Base-by-base conservation (phyloP, 2,329 filamentous ascomycete species). In the Huntiella abstrusa region DNA sequence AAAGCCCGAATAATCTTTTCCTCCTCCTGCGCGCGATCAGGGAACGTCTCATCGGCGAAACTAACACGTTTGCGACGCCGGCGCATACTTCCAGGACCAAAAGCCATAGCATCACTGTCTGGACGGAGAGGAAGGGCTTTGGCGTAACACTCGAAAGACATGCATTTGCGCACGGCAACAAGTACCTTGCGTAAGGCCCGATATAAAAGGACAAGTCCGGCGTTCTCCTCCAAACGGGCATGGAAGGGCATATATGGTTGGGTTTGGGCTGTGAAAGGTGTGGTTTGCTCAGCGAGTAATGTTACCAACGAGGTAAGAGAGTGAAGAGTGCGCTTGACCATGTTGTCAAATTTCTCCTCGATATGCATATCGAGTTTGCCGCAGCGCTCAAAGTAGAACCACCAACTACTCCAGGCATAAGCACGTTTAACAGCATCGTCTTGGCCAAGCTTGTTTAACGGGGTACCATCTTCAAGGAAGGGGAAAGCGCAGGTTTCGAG, bases 61-160 rank as follows among this genome's bases (percentile, higher is more conserved):
- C 47, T 49, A 7, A 49, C 47, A 38, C 47, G 47, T 42, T 49
- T 49, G 40, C 47, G 44, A n/a, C 47, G 47, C 2, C 47, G 47
- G 37, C 47, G 47, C 47, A 49, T 49, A 35, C 47, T 49, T n/a
- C 47, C 47, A 7, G 47, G 47, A 19, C 47, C 47, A 28, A 49
- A 46, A 22, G 28, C 11, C 8, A 35, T 10, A 34, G 28, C 37
- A 15, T 49, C 47, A 11, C 33, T 49, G 33, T 49, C 47, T n/a
- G 47, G 47, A 8, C 47, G 42, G 33, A 49, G 43, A 16, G 47
- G 47, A n/a, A 49, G 33, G 10, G 47, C 47, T 39, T 49, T 49
- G 43, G 47, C 43, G 41, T 49, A 49, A 43, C 47, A 49, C 17
- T 49, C 47, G 15, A 49, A 42, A 17, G 33, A 32, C 15, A 49